Evolutionary conservation across 495 filamentous ascomycete genomes (phyloP).

Genomic region (Symbiotaphrina buchneri): DNA sequence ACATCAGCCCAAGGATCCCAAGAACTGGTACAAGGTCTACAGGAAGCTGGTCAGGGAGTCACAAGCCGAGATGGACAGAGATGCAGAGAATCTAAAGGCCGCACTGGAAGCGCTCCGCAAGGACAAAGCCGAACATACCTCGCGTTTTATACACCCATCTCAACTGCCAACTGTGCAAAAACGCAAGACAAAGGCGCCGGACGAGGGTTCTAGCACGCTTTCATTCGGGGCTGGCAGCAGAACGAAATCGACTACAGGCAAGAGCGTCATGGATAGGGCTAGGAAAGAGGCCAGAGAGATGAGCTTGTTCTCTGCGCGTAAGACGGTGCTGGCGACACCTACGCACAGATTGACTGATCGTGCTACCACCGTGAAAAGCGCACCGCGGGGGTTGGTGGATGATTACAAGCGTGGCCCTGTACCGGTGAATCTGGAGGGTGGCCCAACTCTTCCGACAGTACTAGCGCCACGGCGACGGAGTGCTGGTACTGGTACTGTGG

Average conservation of each 20-base stretch:
- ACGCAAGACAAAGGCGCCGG: no score
- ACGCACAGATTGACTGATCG: background rate
- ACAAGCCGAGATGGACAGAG: constrained; percentile 21
- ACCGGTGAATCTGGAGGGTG: no score
- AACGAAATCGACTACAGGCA: constrained; percentile 1
- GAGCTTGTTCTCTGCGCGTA: background rate
- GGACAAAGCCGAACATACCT: constrained; percentile 22
- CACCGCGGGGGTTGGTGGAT: background rate
- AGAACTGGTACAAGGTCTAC: constrained; percentile 45
- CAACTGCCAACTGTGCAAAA: constrained; percentile 9
- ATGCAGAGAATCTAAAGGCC: constrained; percentile 21
- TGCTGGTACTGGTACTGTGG: no score
- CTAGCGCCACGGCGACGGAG: no score
- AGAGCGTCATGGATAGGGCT: constrained; percentile 1
- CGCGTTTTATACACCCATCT: constrained; percentile 10
- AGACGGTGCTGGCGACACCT: background rate
- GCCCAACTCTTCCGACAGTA: no score
- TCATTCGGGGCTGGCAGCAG: background rate
- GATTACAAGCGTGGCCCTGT: no score
- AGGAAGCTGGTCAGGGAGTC: constrained; percentile 18
- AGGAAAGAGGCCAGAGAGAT: background rate
- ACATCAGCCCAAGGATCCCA: constrained; percentile 28
- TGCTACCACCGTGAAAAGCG: background rate
- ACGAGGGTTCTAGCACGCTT: background rate
- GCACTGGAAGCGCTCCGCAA: constrained; percentile 25